Evolutionary conservation across 495 filamentous ascomycete species (phyloP), one percentile per base, ranked within the genome.

Genomic region (Penicillium ochrochloron): DNA sequence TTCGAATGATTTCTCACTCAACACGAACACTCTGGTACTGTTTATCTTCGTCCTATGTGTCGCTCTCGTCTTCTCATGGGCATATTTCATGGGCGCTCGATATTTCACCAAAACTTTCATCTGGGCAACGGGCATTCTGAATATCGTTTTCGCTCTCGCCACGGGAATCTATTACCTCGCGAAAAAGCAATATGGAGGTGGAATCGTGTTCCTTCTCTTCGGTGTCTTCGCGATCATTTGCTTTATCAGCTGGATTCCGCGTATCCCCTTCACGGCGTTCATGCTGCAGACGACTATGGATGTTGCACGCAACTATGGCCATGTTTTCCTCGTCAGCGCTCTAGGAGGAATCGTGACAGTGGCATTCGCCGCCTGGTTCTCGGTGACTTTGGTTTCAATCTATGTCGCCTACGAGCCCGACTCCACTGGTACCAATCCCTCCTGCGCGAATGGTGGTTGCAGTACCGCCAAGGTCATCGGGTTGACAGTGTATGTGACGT

Each of bases 221-320:
- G 84, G 90, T 0, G 80, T 92, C 50, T 91, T 96, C 74, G 90
- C 89, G 50, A 87, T 94, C 70, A 81, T 96, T 61, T 92, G 85
- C 72, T 92, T 90, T 74, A 84, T 90, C 75, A 87, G 84, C 66
- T 97, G 94, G 92, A 92, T 93, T 50, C 87, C 85, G 19, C 85
- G 92, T 31, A 97, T 97, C 54, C 93, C 92, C 0, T 97, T 96
- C 76, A 91, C 90, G 42, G 91, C 91, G 0, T 81, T 97, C 52
- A 95, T 97, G 92, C 80, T 98, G 19, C 88, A 93, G 76, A 93
- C 91, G 0, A 83, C 86, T 27, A 93, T 97, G 72, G 93, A 97
- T 68, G 89, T 97, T 0, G 88, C 93, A 8, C 92, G 91, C 62
- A 83, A 75, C 7, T 90, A 90, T 67, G 93, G 93, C 0, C 92